Conservation (phyloP, 352 stramenopile species). For the Phytophthora pisi region DNA sequence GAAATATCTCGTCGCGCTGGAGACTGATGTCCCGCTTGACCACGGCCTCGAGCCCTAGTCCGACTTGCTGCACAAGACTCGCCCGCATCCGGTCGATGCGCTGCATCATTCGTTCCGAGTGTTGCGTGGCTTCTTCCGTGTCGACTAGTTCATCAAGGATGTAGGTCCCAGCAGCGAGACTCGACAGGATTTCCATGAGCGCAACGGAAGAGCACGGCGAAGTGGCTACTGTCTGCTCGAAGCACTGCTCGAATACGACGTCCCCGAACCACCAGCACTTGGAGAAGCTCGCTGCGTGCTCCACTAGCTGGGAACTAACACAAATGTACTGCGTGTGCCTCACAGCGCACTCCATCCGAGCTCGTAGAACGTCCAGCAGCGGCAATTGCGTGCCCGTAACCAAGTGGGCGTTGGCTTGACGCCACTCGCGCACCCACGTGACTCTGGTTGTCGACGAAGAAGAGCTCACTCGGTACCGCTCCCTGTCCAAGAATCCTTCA, state of each 20-base stretch:
- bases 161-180: conserved; percentile 31
- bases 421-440: conserved; percentile 67
- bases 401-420: conserved; percentile 56
- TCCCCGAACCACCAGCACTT: conserved; percentile 59
- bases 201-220: conserved; percentile 19
- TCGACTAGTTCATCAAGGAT: conserved; percentile 51
- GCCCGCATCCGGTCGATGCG: conserved; percentile 35
- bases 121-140: conserved; percentile 23
- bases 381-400: conserved; percentile 15
- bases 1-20: conserved; percentile 14
- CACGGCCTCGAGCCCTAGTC: conserved; percentile 31
- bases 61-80: conserved; percentile 34
- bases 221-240: conserved; percentile 23
- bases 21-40: conserved; percentile 27
- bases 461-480: conserved; percentile 35
- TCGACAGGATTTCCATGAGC: conserved; percentile 41
- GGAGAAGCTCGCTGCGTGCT: conserved; percentile 42
- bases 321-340: conserved; percentile 55
- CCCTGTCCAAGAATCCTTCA: conserved; percentile 44
- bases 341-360: conserved; percentile 51
- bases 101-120: conserved; percentile 23
- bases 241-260: conserved; percentile 37
- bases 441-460: conserved; percentile 6
- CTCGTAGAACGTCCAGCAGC: conserved; percentile 25
- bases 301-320: conserved; percentile 28